Evolutionary conservation across 306 rosid genomes (phyloP).

Genomic region (Pterocarpus santalinus): DNA sequence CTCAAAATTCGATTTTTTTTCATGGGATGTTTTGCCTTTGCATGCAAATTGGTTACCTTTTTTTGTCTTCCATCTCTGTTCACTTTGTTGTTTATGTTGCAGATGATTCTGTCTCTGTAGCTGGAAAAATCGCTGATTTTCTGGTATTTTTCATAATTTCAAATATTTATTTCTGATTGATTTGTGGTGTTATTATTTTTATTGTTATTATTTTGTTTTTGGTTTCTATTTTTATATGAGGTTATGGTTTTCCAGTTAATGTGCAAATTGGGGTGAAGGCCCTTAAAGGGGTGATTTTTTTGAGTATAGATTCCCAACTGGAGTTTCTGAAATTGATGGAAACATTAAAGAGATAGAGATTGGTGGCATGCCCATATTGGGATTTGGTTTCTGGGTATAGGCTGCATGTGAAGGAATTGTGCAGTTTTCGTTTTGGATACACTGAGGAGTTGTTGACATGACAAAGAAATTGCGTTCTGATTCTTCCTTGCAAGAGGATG

Average conservation of each 20-base stretch:
- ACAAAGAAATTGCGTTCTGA: constrained; percentile 42
- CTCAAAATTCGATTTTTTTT: constrained; percentile 18
- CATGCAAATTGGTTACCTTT: constrained; percentile 17
- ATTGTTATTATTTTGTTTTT: neutral
- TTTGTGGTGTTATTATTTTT: constrained; percentile 23
- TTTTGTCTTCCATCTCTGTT: neutral
- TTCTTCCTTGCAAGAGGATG: constrained; percentile 48
- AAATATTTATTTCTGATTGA: constrained; percentile 32
- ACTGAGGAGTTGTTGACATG: constrained; percentile 53
- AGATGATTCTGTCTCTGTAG: constrained; percentile 54
- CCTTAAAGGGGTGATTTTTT: constrained; percentile 10
- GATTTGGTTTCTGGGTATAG: constrained; percentile 47
- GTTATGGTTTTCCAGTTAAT: constrained; percentile 44
- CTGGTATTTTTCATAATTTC: constrained; percentile 30
- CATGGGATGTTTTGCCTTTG: constrained; percentile 6
- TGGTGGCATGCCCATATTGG: constrained; percentile 54
- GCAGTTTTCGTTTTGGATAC: constrained; percentile 44
- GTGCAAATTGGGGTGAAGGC: constrained; percentile 37
- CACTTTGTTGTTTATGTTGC: constrained; percentile 29
- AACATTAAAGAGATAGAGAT: constrained; percentile 42
- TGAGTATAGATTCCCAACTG: constrained; percentile 23
- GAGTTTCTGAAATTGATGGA: constrained; percentile 46
- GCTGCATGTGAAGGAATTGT: constrained; percentile 33
- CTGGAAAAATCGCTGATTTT: constrained; percentile 45
- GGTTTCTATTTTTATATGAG: constrained; percentile 24